phyloP scores from a whole-genome alignment of 2,329 filamentous ascomycete species.

The Hymenoscyphus scutula region DNA sequence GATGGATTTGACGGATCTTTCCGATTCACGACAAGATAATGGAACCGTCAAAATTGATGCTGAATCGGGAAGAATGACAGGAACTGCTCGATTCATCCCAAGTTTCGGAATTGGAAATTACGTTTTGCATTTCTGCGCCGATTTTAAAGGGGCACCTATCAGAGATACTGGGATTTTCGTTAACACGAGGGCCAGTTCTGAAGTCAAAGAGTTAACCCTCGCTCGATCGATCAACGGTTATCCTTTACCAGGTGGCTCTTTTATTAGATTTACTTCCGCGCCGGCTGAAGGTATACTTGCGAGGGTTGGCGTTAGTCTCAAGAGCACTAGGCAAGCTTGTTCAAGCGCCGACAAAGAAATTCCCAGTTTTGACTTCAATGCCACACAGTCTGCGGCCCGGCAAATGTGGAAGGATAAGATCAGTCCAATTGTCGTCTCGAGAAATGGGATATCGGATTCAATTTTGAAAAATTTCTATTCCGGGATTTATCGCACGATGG shows the following conservation, averaged over 20 bases:
- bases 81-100: slow-evolving; percentile 57
- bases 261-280: slow-evolving; percentile 55
- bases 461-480: slow-evolving; percentile 64
- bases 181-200: slow-evolving; percentile 52
- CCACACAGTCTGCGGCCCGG: slow-evolving; percentile 51
- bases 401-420: slow-evolving; percentile 61
- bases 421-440: slow-evolving; percentile 52
- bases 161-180: slow-evolving; percentile 60
- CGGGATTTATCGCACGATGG: slow-evolving; percentile 65
- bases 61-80: slow-evolving; percentile 58
- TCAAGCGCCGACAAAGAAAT: slow-evolving; percentile 66
- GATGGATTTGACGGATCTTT: slow-evolving; percentile 63
- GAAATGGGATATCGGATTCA: slow-evolving; percentile 49
- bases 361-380: slow-evolving; percentile 62
- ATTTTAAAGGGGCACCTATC: slow-evolving; percentile 58
- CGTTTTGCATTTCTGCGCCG: slow-evolving; percentile 61
- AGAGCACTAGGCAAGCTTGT: slow-evolving; percentile 64
- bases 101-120: slow-evolving; percentile 64
- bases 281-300: slow-evolving; percentile 49
- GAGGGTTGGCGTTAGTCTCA: slow-evolving; percentile 67
- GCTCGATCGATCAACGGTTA: slow-evolving; percentile 52
- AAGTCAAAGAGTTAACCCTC: slow-evolving; percentile 47
- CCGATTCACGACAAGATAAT: slow-evolving; percentile 54
- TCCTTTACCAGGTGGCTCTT: slow-evolving; percentile 58
- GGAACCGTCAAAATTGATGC: slow-evolving; percentile 54